phyloP scores from a whole-genome alignment of 495 filamentous ascomycete species.

The Wilcoxina mikolae region DNA sequence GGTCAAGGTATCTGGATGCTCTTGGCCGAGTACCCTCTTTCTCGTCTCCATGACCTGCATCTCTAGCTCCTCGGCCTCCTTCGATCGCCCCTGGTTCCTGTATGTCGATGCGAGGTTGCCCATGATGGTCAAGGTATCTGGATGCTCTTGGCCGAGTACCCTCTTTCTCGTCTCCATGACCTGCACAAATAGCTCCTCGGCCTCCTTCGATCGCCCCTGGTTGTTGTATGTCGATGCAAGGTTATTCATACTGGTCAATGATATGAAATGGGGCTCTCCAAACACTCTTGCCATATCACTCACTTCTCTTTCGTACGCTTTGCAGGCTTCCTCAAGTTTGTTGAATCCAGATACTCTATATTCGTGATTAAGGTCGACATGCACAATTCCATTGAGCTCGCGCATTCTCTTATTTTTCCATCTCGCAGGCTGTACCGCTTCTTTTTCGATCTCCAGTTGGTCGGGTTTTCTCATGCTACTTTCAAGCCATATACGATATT shows the following conservation, averaged over 20 bases:
- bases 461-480: not conserved
- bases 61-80: too few relatives aligned
- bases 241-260: not conserved
- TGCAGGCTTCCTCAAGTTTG: not conserved
- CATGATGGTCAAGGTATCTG: too few relatives aligned
- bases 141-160: too few relatives aligned
- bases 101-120: too few relatives aligned
- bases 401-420: not conserved
- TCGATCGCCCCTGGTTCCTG: too few relatives aligned
- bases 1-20: constrained; percentile 27
- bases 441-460: not conserved
- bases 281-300: not conserved
- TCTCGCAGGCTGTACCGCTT: not conserved
- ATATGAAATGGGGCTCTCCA: not conserved
- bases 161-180: too few relatives aligned
- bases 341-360: not conserved
- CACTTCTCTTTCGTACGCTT: not conserved
- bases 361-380: not conserved
- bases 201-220: not conserved
- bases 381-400: not conserved
- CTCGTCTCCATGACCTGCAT: too few relatives aligned
- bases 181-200: too few relatives aligned
- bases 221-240: not conserved
- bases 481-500: not conserved
- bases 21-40: too few relatives aligned